phyloP scores from a whole-genome alignment of 345 rosid genomes.

The Viola odorata region DNA sequence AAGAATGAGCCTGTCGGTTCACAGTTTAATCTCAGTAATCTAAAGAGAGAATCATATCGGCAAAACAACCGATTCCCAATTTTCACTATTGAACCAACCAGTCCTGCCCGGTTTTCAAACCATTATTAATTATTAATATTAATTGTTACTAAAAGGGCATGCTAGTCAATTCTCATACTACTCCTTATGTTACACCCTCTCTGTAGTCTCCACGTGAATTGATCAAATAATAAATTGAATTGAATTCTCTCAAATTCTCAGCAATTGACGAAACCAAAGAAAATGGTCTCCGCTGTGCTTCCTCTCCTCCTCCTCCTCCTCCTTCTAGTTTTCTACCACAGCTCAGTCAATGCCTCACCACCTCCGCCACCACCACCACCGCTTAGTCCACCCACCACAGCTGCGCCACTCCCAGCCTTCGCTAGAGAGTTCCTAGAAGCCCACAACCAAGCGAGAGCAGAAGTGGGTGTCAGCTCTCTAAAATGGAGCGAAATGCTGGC shows the following conservation, averaged over 20 bases:
- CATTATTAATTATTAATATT: too few species aligned
- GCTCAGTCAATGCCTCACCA: constrained; percentile 13
- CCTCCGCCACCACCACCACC: constrained; percentile 11
- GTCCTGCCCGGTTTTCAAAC: too few species aligned
- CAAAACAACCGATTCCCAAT: too few species aligned
- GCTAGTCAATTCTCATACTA: too few species aligned
- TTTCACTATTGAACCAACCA: too few species aligned
- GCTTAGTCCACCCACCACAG: constrained; percentile 16
- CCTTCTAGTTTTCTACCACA: constrained; percentile 23
- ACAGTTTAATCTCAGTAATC: too few species aligned
- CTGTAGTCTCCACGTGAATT: too few species aligned
- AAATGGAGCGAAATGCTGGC: constrained; percentile 59
- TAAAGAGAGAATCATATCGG: too few species aligned
- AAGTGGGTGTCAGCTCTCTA: constrained; percentile 56
- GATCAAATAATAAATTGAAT: neutral
- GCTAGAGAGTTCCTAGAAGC: constrained; percentile 51
- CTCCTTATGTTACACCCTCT: too few species aligned
- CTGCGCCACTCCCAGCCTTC: neutral
- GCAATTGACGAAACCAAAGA: neutral
- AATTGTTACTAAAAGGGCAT: too few species aligned
- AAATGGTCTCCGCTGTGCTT: constrained; percentile 31
- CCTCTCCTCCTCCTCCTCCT: constrained; percentile 15
- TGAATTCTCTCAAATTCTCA: too few species aligned
- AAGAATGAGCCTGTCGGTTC: too few species aligned
- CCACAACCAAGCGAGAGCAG: constrained; percentile 72